These are phyloP conservation scores for Colletotrichum euphorbiae DNA, from an alignment of 2,329 filamentous ascomycete genomes.

Conservation along the genomic window DNA sequence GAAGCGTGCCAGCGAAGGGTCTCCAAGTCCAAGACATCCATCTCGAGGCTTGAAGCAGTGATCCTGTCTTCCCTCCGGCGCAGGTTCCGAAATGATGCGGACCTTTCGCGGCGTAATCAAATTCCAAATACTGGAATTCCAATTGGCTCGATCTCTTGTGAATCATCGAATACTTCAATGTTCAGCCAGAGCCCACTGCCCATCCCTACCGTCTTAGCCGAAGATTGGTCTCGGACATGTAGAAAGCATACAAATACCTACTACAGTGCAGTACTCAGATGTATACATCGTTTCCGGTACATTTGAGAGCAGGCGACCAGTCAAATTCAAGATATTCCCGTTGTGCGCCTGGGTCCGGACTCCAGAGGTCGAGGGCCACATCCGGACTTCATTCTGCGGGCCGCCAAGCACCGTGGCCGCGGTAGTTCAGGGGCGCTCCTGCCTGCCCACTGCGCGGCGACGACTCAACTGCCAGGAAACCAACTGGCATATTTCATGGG, in stretches of 20 bases:
- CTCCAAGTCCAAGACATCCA: no score
- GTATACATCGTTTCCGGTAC: background rate
- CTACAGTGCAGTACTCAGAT: background rate
- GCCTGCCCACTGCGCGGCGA: slow-evolving; percentile 1
- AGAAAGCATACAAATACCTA: no score
- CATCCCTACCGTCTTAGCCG: no score
- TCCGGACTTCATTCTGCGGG: slow-evolving; percentile 15
- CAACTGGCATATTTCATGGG: background rate
- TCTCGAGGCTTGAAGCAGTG: background rate
- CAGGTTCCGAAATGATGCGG: slow-evolving; percentile 3
- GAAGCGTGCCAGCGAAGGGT: no score
- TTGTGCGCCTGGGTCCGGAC: slow-evolving; percentile 5
- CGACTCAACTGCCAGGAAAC: slow-evolving; percentile 9
- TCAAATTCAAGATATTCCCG: slow-evolving; percentile 13
- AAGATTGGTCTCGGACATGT: no score
- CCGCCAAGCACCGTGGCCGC: slow-evolving; percentile 35
- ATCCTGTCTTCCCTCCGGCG: background rate
- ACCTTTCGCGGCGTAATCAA: background rate
- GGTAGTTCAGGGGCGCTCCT: slow-evolving; percentile 31
- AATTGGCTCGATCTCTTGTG: background rate
- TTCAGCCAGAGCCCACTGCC: no score
- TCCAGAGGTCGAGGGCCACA: slow-evolving; percentile 8
- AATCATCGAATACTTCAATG: no score
- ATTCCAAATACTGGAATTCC: background rate
- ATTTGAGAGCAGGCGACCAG: background rate